A percentile compares a stretch with the other conserved stretches of the same genome.
Evolutionary conservation across 306 rosid genomes (phyloP).

Genomic region (Sesbania bispinosa): DNA sequence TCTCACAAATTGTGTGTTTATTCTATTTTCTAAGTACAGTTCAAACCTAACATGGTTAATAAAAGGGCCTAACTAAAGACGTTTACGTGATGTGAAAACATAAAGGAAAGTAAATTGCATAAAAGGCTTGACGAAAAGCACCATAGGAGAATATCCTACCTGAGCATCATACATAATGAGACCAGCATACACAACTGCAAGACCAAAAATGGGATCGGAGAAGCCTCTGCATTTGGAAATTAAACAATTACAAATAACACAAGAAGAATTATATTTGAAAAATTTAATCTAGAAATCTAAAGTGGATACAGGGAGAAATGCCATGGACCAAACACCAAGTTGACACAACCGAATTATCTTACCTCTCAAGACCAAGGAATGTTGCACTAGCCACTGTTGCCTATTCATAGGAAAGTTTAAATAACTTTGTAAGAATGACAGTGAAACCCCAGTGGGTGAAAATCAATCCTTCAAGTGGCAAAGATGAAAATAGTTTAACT

Average conservation of each 20-base stretch:
- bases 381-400: slow-evolving; percentile 84
- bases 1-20: background rate
- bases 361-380: slow-evolving; percentile 84
- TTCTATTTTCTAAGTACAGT: background rate
- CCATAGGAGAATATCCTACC: slow-evolving; percentile 47
- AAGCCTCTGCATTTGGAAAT: slow-evolving; percentile 66
- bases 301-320: background rate
- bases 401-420: slow-evolving; percentile 44
- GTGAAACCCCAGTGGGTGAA: slow-evolving; percentile 5
- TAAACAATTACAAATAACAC: slow-evolving; percentile 18
- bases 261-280: background rate
- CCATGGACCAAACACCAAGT: slow-evolving; percentile 7
- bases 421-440: slow-evolving; percentile 27
- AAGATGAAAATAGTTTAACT: background rate
- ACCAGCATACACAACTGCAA: slow-evolving; percentile 81
- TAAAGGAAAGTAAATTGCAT: background rate
- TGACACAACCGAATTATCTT: background rate
- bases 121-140: slow-evolving; percentile 11
- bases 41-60: slow-evolving; percentile 1
- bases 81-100: background rate
- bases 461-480: background rate
- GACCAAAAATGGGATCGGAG: slow-evolving; percentile 83
- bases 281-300: background rate
- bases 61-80: background rate
- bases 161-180: slow-evolving; percentile 95